Evolutionary conservation across 2,329 filamentous ascomycete genomes (phyloP).

Genomic region (Exophiala viscosa): DNA sequence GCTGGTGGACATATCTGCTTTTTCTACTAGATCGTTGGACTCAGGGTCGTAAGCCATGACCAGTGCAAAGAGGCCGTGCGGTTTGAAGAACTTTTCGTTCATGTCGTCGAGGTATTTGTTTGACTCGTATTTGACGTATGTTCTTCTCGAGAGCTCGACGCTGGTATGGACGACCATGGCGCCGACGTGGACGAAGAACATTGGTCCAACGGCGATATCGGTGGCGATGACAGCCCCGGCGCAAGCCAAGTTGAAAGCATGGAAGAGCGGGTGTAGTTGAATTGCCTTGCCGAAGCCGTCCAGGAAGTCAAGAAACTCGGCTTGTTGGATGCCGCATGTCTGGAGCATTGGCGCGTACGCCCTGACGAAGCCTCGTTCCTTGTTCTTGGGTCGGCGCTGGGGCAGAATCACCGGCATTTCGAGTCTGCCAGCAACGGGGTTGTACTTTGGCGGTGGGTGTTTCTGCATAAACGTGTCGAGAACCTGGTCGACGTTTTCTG

Average conservation of each 20-base stretch:
- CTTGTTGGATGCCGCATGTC: conserved; percentile 45
- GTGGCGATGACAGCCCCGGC: conserved; percentile 1
- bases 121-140: conserved; percentile 32
- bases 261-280: conserved; percentile 7
- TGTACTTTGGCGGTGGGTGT: conserved; percentile 7
- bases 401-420: conserved; percentile 49
- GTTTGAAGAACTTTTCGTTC: conserved; percentile 56
- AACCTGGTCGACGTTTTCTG: conserved; percentile 5
- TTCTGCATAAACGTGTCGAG: conserved; percentile 4
- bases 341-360: conserved; percentile 51
- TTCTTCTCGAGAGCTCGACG: background rate
- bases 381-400: conserved; percentile 49
- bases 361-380: conserved; percentile 48
- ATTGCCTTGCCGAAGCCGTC: conserved; percentile 40
- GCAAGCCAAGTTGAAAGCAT: conserved; percentile 17
- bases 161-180: conserved; percentile 1
- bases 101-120: conserved; percentile 55
- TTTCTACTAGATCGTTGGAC: conserved; percentile 21
- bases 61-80: conserved; percentile 52
- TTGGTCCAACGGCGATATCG: conserved; percentile 2
- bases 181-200: conserved; percentile 3
- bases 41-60: conserved; percentile 53
- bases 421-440: conserved; percentile 17
- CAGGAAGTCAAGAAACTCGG: conserved; percentile 47
- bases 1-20: conserved; percentile 35